Conservation (phyloP, 2,329 filamentous ascomycete species). For the Metarhizium rileyi region DNA sequence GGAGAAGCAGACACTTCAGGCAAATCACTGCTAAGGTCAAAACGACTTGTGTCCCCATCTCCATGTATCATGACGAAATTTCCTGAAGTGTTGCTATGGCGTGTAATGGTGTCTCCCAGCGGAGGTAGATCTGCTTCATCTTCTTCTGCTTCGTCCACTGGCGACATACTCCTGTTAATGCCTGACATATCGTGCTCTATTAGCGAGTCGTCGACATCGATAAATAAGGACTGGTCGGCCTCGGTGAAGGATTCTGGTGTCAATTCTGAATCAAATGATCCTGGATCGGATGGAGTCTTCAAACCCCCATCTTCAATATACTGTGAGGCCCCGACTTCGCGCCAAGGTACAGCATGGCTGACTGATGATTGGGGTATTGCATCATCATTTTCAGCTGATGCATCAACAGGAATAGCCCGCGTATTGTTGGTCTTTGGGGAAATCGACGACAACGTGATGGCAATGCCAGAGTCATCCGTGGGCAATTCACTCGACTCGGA, state of each 20-base stretch:
- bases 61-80: constrained; percentile 30
- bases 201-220: background rate
- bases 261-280: constrained; percentile 1
- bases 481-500: background rate
- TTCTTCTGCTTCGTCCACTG: constrained; percentile 11
- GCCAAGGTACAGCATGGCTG: background rate
- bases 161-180: constrained; percentile 11
- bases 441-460: background rate
- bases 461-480: background rate
- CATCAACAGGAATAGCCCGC: background rate
- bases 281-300: background rate
- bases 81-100: constrained; percentile 23
- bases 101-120: constrained; percentile 20
- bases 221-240: background rate
- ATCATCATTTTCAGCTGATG: background rate
- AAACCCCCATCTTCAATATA: background rate
- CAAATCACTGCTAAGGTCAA: constrained; percentile 31
- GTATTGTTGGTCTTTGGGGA: background rate
- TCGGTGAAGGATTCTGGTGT: constrained; percentile 1
- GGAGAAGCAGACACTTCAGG: constrained; percentile 37
- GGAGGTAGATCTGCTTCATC: constrained; percentile 27
- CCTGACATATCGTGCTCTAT: constrained; percentile 7
- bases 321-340: background rate
- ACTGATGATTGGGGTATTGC: background rate
- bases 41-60: constrained; percentile 26